Evolutionary conservation across 192 early-diverging fungal genomes (phyloP).

Genomic region (Backusella westeae): DNA sequence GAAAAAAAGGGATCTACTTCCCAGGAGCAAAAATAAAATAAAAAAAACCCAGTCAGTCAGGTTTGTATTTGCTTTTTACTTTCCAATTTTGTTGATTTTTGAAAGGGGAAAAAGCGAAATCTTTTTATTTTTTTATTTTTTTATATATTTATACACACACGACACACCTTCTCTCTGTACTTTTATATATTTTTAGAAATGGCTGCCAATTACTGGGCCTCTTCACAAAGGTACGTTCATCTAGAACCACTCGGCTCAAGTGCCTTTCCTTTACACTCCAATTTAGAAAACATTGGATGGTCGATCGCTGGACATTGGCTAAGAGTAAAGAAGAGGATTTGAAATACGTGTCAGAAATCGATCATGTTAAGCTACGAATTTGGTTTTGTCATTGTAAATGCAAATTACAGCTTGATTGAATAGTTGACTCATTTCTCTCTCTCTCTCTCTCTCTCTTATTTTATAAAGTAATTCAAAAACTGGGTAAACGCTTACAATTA

Average conservation of each 20-base stretch:
- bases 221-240: conserved; percentile 58
- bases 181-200: conserved; percentile 32
- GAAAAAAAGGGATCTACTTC: neutral
- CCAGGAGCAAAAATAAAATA: neutral
- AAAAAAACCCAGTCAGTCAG: conserved; percentile 1
- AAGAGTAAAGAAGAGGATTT: conserved; percentile 56
- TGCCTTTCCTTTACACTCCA: neutral
- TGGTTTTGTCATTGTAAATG: conserved; percentile 62
- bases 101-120: neutral
- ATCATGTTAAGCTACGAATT: conserved; percentile 57
- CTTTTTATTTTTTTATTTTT: neutral
- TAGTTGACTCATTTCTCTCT: neutral
- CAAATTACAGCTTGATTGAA: neutral
- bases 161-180: neutral
- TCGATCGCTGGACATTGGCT: conserved; percentile 49
- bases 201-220: conserved; percentile 77
- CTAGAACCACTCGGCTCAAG: neutral
- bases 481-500: conserved; percentile 69
- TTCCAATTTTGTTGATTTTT: conserved; percentile 3
- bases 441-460: neutral
- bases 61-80: neutral
- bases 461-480: conserved; percentile 67
- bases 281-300: conserved; percentile 58
- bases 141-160: neutral
- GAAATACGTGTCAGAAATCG: conserved; percentile 46